Evolutionary conservation across 441 rosid genomes (phyloP).

Genomic region (Cnidoscolus chayamansa): DNA sequence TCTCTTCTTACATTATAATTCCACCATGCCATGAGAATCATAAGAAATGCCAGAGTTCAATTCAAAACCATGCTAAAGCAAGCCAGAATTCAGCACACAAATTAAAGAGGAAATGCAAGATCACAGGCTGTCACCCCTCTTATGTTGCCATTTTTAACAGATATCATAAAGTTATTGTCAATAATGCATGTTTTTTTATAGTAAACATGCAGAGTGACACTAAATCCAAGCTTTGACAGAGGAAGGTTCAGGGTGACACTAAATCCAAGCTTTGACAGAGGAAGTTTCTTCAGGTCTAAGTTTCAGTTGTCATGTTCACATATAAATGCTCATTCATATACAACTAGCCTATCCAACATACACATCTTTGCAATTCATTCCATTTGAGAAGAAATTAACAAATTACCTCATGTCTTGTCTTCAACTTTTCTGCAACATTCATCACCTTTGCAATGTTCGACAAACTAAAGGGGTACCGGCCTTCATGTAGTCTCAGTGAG

Average conservation of each 20-base stretch:
- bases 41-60: background rate
- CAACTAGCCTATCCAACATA: background rate
- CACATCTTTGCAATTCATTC: background rate
- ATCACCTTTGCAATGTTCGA: conserved; percentile 70
- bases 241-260: too few species aligned
- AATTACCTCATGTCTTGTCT: conserved; percentile 86
- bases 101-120: background rate
- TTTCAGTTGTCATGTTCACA: background rate
- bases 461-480: conserved; percentile 65
- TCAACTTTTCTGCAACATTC: conserved; percentile 69
- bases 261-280: too few species aligned
- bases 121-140: background rate
- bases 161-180: background rate
- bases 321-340: background rate
- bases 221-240: too few species aligned
- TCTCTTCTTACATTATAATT: background rate
- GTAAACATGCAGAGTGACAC: background rate
- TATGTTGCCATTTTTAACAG: background rate
- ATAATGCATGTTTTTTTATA: background rate
- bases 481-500: conserved; percentile 62
- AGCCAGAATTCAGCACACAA: background rate
- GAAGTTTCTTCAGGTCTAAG: background rate
- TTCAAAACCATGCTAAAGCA: background rate
- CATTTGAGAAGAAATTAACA: background rate
- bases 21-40: background rate